phyloP scores from a whole-genome alignment of 768 basidiomycete species.

The Dentipellis fragilis region DNA sequence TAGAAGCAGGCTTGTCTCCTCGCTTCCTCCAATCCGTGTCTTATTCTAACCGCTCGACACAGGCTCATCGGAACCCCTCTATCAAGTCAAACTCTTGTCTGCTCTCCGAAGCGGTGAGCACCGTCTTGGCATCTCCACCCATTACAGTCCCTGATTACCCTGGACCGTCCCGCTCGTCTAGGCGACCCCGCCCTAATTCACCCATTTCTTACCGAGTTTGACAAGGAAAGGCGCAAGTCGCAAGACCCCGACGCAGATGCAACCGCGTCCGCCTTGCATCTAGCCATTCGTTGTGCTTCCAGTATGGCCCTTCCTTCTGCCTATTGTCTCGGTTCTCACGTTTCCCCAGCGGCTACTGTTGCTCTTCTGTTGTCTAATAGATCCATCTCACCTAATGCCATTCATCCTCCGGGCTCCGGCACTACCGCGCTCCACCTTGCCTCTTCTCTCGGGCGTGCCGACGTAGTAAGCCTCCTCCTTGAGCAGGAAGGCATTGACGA shows the following conservation, averaged over 20 bases:
- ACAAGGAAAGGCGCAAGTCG: constrained; percentile 49
- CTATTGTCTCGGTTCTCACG: neutral
- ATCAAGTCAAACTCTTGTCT: constrained; percentile 32
- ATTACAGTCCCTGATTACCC: no score
- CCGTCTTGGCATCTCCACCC: neutral
- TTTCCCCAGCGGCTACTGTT: constrained; percentile 49
- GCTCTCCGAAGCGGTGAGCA: constrained; percentile 30
- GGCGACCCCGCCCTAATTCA: constrained; percentile 76
- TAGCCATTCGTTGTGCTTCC: constrained; percentile 75
- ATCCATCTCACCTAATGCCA: constrained; percentile 69
- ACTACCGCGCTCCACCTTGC: constrained; percentile 66
- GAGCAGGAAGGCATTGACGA: constrained; percentile 79
- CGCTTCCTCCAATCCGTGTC: no score
- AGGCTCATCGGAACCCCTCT: constrained; percentile 23
- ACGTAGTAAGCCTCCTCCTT: constrained; percentile 66
- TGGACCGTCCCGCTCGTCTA: constrained; percentile 16
- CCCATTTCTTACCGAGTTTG: constrained; percentile 69
- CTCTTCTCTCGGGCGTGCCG: constrained; percentile 61
- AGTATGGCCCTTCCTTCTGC: constrained; percentile 30
- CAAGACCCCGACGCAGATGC: constrained; percentile 44
- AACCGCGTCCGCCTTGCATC: constrained; percentile 67
- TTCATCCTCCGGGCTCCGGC: constrained; percentile 64
- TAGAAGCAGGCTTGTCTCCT: neutral
- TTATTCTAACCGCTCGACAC: neutral
- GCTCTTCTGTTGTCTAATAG: constrained; percentile 59